Conservation (phyloP, 208 protist genomes). For the Leptomonas seymouri region DNA sequence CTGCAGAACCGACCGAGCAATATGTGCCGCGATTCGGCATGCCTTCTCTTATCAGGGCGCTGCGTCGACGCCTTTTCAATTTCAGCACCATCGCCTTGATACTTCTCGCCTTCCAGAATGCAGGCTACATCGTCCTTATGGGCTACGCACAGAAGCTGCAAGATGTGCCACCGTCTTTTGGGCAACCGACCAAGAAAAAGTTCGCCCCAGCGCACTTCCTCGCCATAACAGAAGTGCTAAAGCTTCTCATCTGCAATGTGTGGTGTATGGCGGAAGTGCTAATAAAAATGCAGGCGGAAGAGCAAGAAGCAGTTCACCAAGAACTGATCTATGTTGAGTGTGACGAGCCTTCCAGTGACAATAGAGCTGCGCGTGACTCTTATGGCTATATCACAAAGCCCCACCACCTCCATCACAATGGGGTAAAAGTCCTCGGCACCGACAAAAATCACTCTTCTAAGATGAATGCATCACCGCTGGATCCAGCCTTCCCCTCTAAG, state of each 20-base stretch:
- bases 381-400: too few species aligned
- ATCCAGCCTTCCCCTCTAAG: neutral
- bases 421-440: too few species aligned
- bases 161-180: neutral
- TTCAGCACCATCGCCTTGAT: constrained; percentile 17
- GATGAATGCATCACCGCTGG: neutral
- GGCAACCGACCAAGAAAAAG: neutral
- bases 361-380: neutral
- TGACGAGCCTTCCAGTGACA: neutral
- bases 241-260: constrained; percentile 4
- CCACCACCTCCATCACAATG: too few species aligned
- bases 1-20: too few species aligned
- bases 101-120: constrained; percentile 25
- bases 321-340: neutral
- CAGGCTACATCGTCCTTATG: constrained; percentile 22
- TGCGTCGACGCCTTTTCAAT: constrained; percentile 5
- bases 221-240: constrained; percentile 9
- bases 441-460: neutral
- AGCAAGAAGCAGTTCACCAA: neutral
- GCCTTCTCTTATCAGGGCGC: neutral
- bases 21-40: neutral
- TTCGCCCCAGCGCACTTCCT: constrained; percentile 16
- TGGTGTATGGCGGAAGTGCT: constrained; percentile 25
- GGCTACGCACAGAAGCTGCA: constrained; percentile 17
- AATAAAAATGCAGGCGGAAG: neutral